Conservation (phyloP, 768 basidiomycete species). For the Podaxis pistillaris region DNA sequence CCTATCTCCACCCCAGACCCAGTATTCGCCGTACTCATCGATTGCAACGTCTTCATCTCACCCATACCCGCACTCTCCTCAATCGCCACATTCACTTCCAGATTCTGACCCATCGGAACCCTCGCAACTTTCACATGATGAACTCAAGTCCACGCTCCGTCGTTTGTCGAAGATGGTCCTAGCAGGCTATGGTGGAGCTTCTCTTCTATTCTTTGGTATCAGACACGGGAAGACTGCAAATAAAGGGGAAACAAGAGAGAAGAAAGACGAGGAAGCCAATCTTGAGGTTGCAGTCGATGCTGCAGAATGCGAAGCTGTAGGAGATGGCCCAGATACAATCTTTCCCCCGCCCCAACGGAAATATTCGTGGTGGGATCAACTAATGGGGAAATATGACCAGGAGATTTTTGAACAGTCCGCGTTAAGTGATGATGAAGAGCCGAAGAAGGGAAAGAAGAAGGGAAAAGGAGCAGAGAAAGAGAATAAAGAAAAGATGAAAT, state of each 20-base stretch:
- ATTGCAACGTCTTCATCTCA: slow-evolving; percentile 18
- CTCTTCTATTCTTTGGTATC: slow-evolving; percentile 78
- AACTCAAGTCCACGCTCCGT: slow-evolving; percentile 69
- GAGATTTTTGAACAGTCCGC: slow-evolving; percentile 77
- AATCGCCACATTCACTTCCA: slow-evolving; percentile 14
- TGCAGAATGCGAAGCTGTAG: slow-evolving; percentile 63
- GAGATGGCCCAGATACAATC: slow-evolving; percentile 47
- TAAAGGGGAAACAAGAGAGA: slow-evolving; percentile 28
- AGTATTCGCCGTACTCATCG: slow-evolving; percentile 21
- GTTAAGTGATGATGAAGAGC: slow-evolving; percentile 24
- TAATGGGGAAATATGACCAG: slow-evolving; percentile 77
- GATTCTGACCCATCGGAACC: slow-evolving; percentile 17
- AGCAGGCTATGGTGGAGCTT: slow-evolving; percentile 83
- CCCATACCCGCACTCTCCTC: slow-evolving; percentile 9
- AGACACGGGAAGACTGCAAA: slow-evolving; percentile 25
- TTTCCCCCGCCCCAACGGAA: slow-evolving; percentile 33
- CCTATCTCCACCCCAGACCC: slow-evolving; percentile 15
- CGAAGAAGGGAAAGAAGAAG: slow-evolving; percentile 12
- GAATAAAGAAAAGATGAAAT: slow-evolving; percentile 42
- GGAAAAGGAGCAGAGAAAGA: slow-evolving; percentile 25
- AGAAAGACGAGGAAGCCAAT: slow-evolving; percentile 56
- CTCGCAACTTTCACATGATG: slow-evolving; percentile 33
- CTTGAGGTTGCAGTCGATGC: slow-evolving; percentile 68
- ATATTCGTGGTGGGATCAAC: slow-evolving; percentile 84
- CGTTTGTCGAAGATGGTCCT: slow-evolving; percentile 81